Conservation (phyloP, 1,139 yeast species). For the Arxiozyma bovina region DNA sequence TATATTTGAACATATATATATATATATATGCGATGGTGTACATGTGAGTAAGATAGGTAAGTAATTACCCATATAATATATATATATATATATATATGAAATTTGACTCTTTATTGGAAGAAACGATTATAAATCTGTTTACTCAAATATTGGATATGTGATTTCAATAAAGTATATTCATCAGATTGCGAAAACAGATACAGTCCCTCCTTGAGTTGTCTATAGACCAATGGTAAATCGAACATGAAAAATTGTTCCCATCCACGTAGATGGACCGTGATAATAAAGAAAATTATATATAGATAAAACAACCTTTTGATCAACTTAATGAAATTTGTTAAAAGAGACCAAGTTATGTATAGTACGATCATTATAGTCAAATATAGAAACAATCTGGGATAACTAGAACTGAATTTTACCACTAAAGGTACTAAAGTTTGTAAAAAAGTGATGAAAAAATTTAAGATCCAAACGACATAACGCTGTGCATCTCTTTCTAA, state of each 20-base stretch:
- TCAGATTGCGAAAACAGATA: neutral
- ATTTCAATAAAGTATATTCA: neutral
- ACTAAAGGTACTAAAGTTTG: conserved; percentile 9
- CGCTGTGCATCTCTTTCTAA: conserved; percentile 5
- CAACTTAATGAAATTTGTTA: conserved; percentile 4
- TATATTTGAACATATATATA: too few relatives aligned
- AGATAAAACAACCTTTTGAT: conserved; percentile 7
- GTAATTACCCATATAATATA: too few relatives aligned
- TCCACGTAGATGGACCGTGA: conserved; percentile 10
- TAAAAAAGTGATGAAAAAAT: conserved; percentile 2
- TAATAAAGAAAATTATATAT: neutral
- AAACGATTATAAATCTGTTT: neutral
- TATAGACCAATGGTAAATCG: conserved; percentile 1
- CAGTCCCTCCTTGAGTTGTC: neutral
- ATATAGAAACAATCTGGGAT: conserved; percentile 8
- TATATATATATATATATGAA: neutral
- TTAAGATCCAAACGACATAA: conserved; percentile 6
- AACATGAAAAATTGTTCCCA: conserved; percentile 3
- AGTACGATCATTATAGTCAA: neutral
- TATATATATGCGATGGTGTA: too few relatives aligned
- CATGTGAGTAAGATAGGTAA: too few relatives aligned
- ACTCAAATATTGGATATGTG: neutral
- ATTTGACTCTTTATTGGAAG: too few relatives aligned
- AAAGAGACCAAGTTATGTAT: conserved; percentile 6
- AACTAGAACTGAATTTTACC: conserved; percentile 4